Evolutionary conservation across 129 eudicot species (phyloP).

Genomic region (Helianthus annuus): DNA sequence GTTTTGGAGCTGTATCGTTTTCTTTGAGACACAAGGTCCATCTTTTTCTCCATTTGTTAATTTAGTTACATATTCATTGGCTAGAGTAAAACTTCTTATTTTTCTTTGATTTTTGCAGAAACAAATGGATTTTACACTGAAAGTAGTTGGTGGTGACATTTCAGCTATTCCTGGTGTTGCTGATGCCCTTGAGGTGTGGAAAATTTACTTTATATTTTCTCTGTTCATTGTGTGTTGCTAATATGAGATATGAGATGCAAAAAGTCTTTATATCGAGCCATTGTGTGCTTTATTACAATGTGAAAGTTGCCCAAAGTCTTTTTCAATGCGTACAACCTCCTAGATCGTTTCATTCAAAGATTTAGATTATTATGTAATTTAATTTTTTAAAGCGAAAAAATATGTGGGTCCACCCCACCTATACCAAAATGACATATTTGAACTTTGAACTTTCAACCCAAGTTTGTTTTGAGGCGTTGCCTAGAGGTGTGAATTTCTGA

Average conservation of each 20-base stretch:
- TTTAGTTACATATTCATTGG: conserved; percentile 1
- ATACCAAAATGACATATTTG: neutral
- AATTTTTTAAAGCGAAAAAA: neutral
- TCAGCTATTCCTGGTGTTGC: conserved; percentile 89
- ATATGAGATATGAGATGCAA: conserved; percentile 26
- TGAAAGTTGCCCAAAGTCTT: neutral
- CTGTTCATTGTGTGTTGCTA: neutral
- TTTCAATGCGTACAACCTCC: neutral
- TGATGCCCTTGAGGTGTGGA: conserved; percentile 87
- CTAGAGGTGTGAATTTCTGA: too few relatives aligned
- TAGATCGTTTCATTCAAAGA: neutral
- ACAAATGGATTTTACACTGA: conserved; percentile 85
- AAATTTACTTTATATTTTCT: neutral
- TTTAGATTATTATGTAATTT: neutral
- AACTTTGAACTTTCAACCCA: neutral
- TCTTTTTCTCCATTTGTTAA: conserved; percentile 15
- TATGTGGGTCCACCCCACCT: neutral
- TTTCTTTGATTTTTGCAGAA: conserved; percentile 50
- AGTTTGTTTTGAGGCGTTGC: neutral
- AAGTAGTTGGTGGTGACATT: conserved; percentile 92
- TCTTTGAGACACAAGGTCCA: conserved; percentile 84
- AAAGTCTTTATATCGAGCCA: neutral
- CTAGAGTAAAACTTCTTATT: conserved; percentile 4
- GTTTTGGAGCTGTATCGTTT: conserved; percentile 91
- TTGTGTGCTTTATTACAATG: neutral